Evolutionary conservation across 1,139 yeast species (phyloP), one percentile per base, ranked within the genome.

Genomic region (Yarrowia galli): DNA sequence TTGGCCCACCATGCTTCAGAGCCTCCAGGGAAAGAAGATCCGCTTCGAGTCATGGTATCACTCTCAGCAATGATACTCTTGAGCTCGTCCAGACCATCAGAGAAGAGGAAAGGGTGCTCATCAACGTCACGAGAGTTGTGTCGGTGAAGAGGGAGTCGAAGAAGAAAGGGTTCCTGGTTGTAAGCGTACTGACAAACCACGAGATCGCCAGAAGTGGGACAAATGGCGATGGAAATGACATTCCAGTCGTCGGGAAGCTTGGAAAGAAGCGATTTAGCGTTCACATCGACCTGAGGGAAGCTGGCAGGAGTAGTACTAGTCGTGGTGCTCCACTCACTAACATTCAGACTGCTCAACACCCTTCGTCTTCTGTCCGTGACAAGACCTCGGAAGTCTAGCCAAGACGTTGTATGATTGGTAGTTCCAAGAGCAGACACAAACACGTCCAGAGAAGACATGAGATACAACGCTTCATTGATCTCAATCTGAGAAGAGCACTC

Each of bases 1-100:
- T 81, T 79, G 65, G 82, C 82, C 97, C 98, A 95, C 97, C 98
- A 93, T 8, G 79, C 74, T 60, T 83, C 84, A 68, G 95, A 82
- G 56, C 88, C 89, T 48, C 86, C 89, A 65, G 84, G 83, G 71
- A 25, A 71, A 1, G 75, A 73, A 22, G 74, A 70, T 16, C 76
- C 74, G 3, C 70, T 69, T 18, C 75, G 77, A 0, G 96, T 89
- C 0, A 92, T 85, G 2, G 77, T 73, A 71, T 89, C 86, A 74
- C 96, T 91, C 64, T 82, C 81, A 0, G 75, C 71, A 35, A 92
- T 88, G 13, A 92, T 87, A 0, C 76, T 73, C 6, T 78, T 74
- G 65, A 92, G 79, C 66, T 83, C 83, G 0, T 70, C 61, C 23
- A 80, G 70, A 3, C 88, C 87, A 36, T 82, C 84, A 0, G 78